phyloP scores from a whole-genome alignment of 768 basidiomycete genomes.

The Russula dissimulans region DNA sequence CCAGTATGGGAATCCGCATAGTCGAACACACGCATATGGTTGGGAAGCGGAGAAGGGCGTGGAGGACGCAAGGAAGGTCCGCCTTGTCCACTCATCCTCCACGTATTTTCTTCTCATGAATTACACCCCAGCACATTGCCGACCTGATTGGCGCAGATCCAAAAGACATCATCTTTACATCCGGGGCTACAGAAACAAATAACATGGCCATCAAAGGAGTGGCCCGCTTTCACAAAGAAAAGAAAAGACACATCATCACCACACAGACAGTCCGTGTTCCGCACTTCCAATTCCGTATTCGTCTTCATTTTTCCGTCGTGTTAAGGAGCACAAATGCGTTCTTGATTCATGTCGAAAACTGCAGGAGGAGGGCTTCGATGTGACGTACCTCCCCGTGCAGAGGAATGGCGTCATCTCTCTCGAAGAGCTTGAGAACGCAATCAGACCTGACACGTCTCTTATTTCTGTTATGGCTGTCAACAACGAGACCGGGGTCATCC shows the following conservation, averaged over 20 bases:
- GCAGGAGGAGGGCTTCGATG: constrained; percentile 92
- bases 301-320: not conserved
- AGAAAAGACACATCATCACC: constrained; percentile 89
- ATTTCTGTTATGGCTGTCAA: constrained; percentile 98
- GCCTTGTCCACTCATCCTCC: constrained; percentile 1
- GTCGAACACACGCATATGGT: constrained; percentile 96
- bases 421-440: constrained; percentile 71
- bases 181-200: constrained; percentile 95
- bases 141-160: constrained; percentile 87
- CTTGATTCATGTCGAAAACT: constrained; percentile 95
- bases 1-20: constrained; percentile 96
- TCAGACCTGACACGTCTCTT: constrained; percentile 88
- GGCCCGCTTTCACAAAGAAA: constrained; percentile 89
- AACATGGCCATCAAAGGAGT: constrained; percentile 98
- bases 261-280: constrained; percentile 69
- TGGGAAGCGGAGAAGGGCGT: constrained; percentile 98
- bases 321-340: constrained; percentile 98
- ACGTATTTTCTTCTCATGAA: not conserved
- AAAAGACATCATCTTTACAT: constrained; percentile 96
- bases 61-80: constrained; percentile 81
- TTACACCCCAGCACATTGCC: constrained; percentile 62
- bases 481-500: constrained; percentile 98
- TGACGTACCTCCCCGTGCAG: constrained; percentile 95
- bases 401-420: constrained; percentile 76
- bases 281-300: not conserved